Conservation (phyloP, 441 rosid species). For the Macaranga tanarius region DNA sequence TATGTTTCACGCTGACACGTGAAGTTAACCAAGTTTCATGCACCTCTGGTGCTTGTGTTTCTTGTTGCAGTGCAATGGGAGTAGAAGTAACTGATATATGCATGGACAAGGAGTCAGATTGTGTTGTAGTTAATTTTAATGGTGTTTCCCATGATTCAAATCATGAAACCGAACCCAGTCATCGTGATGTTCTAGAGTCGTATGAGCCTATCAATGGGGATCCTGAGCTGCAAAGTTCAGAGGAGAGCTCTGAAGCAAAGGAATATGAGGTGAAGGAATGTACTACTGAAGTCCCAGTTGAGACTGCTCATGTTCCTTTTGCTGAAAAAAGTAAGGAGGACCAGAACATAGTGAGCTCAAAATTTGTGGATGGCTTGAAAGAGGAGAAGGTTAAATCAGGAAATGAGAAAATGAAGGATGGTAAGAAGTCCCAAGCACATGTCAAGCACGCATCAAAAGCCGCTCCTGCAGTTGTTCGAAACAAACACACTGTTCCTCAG, state of each 20-base stretch:
- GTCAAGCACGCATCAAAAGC: slow-evolving; percentile 48
- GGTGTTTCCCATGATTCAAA: slow-evolving; percentile 43
- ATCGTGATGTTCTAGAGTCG: slow-evolving; percentile 43
- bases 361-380: slow-evolving; percentile 28
- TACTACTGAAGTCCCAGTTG: slow-evolving; percentile 52
- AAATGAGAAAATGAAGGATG: slow-evolving; percentile 29
- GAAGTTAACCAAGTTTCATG: slow-evolving; percentile 1
- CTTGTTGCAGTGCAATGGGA: slow-evolving; percentile 50
- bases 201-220: slow-evolving; percentile 47
- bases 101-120: slow-evolving; percentile 84
- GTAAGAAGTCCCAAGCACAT: slow-evolving; percentile 32
- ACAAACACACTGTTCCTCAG: slow-evolving; percentile 81
- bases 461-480: slow-evolving; percentile 41
- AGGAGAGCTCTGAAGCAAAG: slow-evolving; percentile 58
- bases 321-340: slow-evolving; percentile 37
- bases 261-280: slow-evolving; percentile 89
- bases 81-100: slow-evolving; percentile 66
- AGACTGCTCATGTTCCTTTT: slow-evolving; percentile 29
- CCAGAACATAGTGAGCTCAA: slow-evolving; percentile 28
- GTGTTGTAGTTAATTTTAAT: slow-evolving; percentile 48
- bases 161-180: slow-evolving; percentile 44
- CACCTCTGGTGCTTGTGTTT: slow-evolving; percentile 14
- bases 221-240: slow-evolving; percentile 46
- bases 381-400: slow-evolving; percentile 37
- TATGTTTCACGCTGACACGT: neutral